Evolutionary conservation across 805 yeast genomes (phyloP).

Genomic region (Hanseniaspora occidentalis): DNA sequence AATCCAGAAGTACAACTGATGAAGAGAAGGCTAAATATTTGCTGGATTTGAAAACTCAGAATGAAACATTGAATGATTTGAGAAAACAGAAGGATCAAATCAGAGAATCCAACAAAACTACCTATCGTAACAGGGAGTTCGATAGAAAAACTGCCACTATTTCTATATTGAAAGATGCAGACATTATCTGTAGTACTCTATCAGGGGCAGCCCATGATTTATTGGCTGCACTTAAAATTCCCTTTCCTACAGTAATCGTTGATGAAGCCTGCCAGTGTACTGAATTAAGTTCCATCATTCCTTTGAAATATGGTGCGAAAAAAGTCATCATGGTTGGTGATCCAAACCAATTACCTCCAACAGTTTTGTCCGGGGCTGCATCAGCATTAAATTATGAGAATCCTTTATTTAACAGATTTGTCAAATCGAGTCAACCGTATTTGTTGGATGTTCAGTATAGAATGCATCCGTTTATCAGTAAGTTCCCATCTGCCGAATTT

Average conservation of each 20-base stretch:
- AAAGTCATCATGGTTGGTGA: constrained; percentile 90
- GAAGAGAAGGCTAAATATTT: constrained; percentile 39
- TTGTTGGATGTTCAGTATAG: constrained; percentile 87
- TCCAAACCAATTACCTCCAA: constrained; percentile 93
- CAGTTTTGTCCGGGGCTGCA: constrained; percentile 66
- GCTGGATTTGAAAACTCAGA: constrained; percentile 40
- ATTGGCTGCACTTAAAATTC: constrained; percentile 41
- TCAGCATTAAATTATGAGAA: constrained; percentile 79
- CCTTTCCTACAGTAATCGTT: constrained; percentile 68
- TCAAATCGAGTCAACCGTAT: constrained; percentile 71
- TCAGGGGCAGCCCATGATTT: constrained; percentile 81
- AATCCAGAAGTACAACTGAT: background rate
- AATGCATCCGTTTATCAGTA: constrained; percentile 90
- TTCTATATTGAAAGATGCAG: constrained; percentile 4
- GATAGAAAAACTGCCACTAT: constrained; percentile 46
- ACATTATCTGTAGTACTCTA: constrained; percentile 55
- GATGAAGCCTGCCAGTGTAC: constrained; percentile 93
- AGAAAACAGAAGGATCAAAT: constrained; percentile 68
- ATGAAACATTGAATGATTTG: constrained; percentile 48
- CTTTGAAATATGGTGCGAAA: constrained; percentile 78
- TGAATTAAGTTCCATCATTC: constrained; percentile 85
- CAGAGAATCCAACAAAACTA: constrained; percentile 59
- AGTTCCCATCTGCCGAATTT: constrained; percentile 76
- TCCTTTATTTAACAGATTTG: constrained; percentile 77
- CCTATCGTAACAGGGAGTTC: constrained; percentile 62